A percentile compares a stretch with the other conserved stretches of the same genome.
Conservation (phyloP, 208 protist species). For the Kentomonas sorsogonicus region DNA sequence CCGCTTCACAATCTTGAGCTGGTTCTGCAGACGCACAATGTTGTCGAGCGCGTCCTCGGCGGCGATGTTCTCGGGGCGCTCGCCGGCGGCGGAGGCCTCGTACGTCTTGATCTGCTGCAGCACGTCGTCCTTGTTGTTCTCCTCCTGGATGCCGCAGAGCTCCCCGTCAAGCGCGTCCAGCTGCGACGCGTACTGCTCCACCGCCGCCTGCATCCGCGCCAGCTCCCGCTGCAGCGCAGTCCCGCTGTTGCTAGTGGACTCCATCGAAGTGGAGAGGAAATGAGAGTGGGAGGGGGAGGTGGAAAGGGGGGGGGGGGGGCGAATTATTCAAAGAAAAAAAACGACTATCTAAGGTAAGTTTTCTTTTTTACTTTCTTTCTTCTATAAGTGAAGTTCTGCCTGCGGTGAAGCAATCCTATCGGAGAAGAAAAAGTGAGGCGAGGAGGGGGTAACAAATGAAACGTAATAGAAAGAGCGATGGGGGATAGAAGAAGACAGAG, state of each 20-base stretch:
- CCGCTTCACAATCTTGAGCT: slow-evolving; percentile 74
- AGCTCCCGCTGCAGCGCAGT: slow-evolving; percentile 37
- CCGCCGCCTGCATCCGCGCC: slow-evolving; percentile 46
- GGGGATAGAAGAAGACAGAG: background rate
- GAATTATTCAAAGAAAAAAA: background rate
- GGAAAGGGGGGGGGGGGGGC: background rate
- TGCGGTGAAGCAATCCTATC: background rate
- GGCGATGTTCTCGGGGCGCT: slow-evolving; percentile 50
- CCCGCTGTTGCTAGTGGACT: slow-evolving; percentile 1
- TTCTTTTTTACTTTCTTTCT: slow-evolving; percentile 2
- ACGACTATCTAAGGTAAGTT: background rate
- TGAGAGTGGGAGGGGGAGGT: background rate
- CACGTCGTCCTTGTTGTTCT: slow-evolving; percentile 70
- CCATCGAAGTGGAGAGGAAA: background rate
- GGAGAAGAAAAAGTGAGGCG: background rate
- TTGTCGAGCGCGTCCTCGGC: slow-evolving; percentile 82
- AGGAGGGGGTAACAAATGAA: background rate
- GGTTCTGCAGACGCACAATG: slow-evolving; percentile 80
- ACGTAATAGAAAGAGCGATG: background rate
- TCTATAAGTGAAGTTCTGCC: background rate
- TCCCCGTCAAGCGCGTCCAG: slow-evolving; percentile 44
- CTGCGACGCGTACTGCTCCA: slow-evolving; percentile 46
- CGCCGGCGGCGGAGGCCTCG: slow-evolving; percentile 23
- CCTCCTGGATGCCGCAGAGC: slow-evolving; percentile 44
- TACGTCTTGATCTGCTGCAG: slow-evolving; percentile 60